Percentiles rank a stretch among this genome's conserved stretches.
These are phyloP conservation scores for Fusarium brachygibbosum DNA, from an alignment of 2,329 filamentous ascomycete genomes.

Conservation along the genomic window DNA sequence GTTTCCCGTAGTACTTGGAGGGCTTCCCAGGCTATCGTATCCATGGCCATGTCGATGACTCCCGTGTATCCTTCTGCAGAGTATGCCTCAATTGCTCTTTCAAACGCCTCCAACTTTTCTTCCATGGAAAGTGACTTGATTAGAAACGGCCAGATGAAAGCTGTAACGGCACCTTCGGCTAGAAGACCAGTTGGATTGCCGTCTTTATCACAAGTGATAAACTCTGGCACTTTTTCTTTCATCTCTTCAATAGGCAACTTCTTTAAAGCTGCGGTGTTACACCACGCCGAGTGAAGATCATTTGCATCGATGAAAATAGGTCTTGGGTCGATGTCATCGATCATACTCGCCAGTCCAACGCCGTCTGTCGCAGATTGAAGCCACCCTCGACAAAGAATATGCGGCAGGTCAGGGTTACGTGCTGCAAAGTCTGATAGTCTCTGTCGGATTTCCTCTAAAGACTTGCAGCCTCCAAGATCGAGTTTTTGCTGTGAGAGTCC, in stretches of 20 bases:
- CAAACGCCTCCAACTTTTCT: constrained; percentile 58
- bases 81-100: constrained; percentile 61
- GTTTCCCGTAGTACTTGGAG: constrained; percentile 56
- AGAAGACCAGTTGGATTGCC: constrained; percentile 62
- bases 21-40: constrained; percentile 61
- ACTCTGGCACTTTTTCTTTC: constrained; percentile 59
- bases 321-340: constrained; percentile 63
- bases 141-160: constrained; percentile 64
- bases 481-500: constrained; percentile 64
- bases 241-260: constrained; percentile 60
- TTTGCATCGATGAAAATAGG: constrained; percentile 66
- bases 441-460: constrained; percentile 59
- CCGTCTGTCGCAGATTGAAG: constrained; percentile 57
- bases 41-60: constrained; percentile 68
- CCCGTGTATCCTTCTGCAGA: constrained; percentile 62
- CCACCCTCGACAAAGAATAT: constrained; percentile 64
- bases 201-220: constrained; percentile 58
- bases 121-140: constrained; percentile 56
- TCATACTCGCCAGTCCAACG: constrained; percentile 54
- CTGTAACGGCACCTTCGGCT: constrained; percentile 60
- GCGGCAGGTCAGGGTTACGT: constrained; percentile 57
- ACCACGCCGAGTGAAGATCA: constrained; percentile 66
- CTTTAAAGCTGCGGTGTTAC: constrained; percentile 61
- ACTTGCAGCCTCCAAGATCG: constrained; percentile 58
- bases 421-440: constrained; percentile 58